Base-by-base conservation (phyloP, 768 basidiomycete genomes). In the Hygrocybe coccinea region DNA sequence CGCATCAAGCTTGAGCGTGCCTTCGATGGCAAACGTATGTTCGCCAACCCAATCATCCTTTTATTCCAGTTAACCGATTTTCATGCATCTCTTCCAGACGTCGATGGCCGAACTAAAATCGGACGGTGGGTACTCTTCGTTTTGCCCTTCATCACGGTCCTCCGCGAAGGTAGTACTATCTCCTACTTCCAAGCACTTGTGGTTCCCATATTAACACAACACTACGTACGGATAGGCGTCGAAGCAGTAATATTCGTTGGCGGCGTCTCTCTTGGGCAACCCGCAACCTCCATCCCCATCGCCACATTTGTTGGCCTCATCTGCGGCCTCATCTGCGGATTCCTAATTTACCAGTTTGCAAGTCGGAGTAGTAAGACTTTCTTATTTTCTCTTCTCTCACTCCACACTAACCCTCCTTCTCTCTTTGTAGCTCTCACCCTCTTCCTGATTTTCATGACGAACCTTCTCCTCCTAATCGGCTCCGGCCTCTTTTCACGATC, bases 241-340 rank as follows among this genome's bases (percentile, higher is more conserved):
- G 95, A 97, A 69, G 93, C 89, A 1, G 87, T 97, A 55, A 78
- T 97, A 57, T 97, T 97, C 65, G 92, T 97, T 35, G 91, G 94
- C 3, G 93, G 94, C 50, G 93, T 97, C 34, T 86, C 94, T 3
- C 85, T 97, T 50, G 87, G 86, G 33, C 81, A 91, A 64, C 75
- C 84, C 4, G 95, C 90, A 1, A 81, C 79, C 1, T 81, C 94
- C 5, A 95, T 97, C 61, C 95, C 95, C 1, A 86, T 98, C 41
- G 88, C 95, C 6, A 83, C 92, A 47, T 87, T 97, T 55, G 83
- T 86, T 35, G 95, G 95, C 24, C 72, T 98, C 55, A 65, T 94
- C 52, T 81, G 82, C 51, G 95, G 95, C 12, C 70, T 90, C 50
- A 59, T 83, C 50, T 79, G 85, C 57, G 94, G 94, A 9, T 80